phyloP scores from a whole-genome alignment of 768 basidiomycete genomes.

The Ephemerocybe angulata region DNA sequence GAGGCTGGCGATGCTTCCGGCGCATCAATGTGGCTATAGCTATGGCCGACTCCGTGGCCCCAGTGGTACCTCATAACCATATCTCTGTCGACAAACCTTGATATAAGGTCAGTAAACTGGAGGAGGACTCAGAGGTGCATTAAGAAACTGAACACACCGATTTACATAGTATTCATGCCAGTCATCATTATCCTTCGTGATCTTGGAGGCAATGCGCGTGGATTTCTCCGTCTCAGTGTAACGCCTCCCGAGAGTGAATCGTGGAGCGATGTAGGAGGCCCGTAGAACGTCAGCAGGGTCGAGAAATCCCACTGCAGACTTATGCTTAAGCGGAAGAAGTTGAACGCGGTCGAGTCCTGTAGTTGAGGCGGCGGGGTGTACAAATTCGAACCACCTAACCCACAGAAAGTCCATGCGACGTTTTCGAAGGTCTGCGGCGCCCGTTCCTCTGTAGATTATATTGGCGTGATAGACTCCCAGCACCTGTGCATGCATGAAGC shows the following conservation, averaged over 20 bases:
- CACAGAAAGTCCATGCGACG: neutral
- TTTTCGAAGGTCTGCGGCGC: neutral
- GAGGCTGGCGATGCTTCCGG: no score
- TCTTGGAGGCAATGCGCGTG: conserved; percentile 7
- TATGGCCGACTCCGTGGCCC: neutral
- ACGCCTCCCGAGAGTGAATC: conserved; percentile 21
- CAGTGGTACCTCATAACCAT: neutral
- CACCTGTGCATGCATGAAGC: conserved; percentile 20
- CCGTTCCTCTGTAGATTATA: conserved; percentile 1
- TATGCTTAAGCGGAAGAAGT: conserved; percentile 26
- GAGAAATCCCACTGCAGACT: conserved; percentile 30
- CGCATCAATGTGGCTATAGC: neutral
- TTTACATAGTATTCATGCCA: conserved; percentile 32
- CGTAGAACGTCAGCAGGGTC: conserved; percentile 30
- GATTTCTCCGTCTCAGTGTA: neutral
- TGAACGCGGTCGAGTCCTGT: conserved; percentile 34
- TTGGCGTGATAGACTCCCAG: conserved; percentile 19
- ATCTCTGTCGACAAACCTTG: neutral
- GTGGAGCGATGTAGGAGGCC: conserved; percentile 31
- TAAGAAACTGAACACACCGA: conserved; percentile 23
- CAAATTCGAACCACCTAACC: neutral
- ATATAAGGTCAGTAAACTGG: no score
- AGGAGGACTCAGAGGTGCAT: neutral
- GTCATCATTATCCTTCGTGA: conserved; percentile 2
- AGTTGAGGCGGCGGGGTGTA: conserved; percentile 14